These are phyloP conservation scores for Phytophthora sojae DNA, from an alignment of 352 stramenopile genomes.

Conservation along the genomic window DNA sequence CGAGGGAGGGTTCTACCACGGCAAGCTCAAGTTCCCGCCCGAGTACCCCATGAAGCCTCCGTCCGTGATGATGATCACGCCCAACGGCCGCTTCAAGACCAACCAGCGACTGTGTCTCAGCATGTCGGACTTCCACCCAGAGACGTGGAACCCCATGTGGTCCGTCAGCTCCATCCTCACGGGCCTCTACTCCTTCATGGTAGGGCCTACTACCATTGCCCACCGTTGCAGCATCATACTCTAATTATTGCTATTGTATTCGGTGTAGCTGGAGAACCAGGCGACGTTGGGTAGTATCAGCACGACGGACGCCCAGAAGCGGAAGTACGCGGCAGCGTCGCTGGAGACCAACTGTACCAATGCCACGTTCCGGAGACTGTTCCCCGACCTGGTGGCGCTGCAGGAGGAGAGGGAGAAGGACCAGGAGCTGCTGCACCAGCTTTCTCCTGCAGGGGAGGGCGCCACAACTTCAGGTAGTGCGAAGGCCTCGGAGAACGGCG, in stretches of 20 bases:
- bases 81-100: slow-evolving; percentile 95
- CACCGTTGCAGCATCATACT: neutral
- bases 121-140: slow-evolving; percentile 97
- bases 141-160: slow-evolving; percentile 98
- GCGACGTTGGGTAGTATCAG: slow-evolving; percentile 91
- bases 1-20: slow-evolving; percentile 92
- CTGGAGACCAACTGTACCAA: slow-evolving; percentile 87
- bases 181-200: slow-evolving; percentile 96
- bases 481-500: slow-evolving; percentile 26
- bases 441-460: slow-evolving; percentile 21
- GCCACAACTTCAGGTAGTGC: slow-evolving; percentile 22
- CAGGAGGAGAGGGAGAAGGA: slow-evolving; percentile 65
- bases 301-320: slow-evolving; percentile 83
- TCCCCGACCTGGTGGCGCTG: slow-evolving; percentile 89
- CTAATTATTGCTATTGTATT: neutral
- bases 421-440: slow-evolving; percentile 47
- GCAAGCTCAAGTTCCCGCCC: slow-evolving; percentile 93
- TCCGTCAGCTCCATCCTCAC: slow-evolving; percentile 96
- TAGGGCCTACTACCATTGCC: slow-evolving; percentile 20
- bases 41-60: slow-evolving; percentile 97
- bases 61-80: slow-evolving; percentile 95
- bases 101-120: slow-evolving; percentile 94
- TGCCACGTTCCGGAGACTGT: slow-evolving; percentile 86
- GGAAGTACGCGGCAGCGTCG: slow-evolving; percentile 82
- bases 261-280: slow-evolving; percentile 70